phyloP scores from a whole-genome alignment of 129 eudicot genomes.

The Lactuca sativa region DNA sequence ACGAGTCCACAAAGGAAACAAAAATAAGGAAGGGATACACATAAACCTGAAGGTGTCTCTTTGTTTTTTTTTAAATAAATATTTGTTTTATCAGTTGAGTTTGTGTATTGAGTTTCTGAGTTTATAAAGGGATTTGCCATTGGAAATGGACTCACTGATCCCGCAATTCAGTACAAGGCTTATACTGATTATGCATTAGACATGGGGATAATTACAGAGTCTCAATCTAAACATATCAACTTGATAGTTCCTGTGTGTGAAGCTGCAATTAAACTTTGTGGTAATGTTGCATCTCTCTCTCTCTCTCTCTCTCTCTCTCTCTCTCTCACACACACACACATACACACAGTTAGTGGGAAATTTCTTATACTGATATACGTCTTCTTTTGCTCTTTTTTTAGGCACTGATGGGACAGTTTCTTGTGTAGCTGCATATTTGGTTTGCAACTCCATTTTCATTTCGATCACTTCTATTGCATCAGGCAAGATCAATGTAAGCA shows the following conservation, averaged over 20 bases:
- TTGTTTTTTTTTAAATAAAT: neutral
- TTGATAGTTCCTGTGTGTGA: slow-evolving; percentile 51
- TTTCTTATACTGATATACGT: neutral
- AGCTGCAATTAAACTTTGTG: slow-evolving; percentile 70
- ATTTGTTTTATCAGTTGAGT: neutral
- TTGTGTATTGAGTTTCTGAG: neutral
- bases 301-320: neutral
- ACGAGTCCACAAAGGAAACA: slow-evolving; percentile 81
- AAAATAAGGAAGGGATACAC: slow-evolving; percentile 67
- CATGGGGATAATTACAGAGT: slow-evolving; percentile 45
- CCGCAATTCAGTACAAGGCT: slow-evolving; percentile 79
- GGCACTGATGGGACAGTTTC: slow-evolving; percentile 53
- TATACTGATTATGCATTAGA: slow-evolving; percentile 78
- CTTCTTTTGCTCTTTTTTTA: slow-evolving; percentile 15
- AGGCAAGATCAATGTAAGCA: slow-evolving; percentile 56
- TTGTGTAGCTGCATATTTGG: slow-evolving; percentile 50
- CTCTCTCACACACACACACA: neutral
- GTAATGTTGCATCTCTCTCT: slow-evolving; percentile 31
- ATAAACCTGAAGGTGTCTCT: slow-evolving; percentile 66
- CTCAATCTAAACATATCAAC: slow-evolving; percentile 48
- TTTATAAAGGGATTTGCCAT: slow-evolving; percentile 78
- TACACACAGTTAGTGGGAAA: neutral
- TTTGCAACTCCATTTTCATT: slow-evolving; percentile 54
- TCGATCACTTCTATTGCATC: slow-evolving; percentile 33
- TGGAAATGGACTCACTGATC: slow-evolving; percentile 46